These are phyloP conservation scores for Ensete glaucum DNA, from an alignment of 176 grass and related monocot species.

Conservation along the genomic window DNA sequence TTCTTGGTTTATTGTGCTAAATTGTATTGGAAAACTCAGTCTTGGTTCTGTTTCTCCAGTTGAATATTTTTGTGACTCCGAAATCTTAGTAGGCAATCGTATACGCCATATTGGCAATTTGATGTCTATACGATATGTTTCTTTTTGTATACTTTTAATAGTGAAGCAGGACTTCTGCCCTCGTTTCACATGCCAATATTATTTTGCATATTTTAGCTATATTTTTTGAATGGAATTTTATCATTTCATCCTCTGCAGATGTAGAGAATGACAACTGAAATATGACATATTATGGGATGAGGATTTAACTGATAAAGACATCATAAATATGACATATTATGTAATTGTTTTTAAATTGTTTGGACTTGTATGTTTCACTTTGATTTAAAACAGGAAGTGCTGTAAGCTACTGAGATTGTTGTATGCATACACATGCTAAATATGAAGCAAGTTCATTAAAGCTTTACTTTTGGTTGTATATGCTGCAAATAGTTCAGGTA, in stretches of 20 bases:
- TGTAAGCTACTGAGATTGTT: too few relatives aligned
- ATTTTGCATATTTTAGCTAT: background rate
- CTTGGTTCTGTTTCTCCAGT: background rate
- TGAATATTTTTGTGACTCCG: background rate
- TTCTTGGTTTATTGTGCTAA: background rate
- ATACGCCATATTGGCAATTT: background rate
- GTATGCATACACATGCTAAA: too few relatives aligned
- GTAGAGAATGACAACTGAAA: background rate
- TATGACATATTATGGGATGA: background rate
- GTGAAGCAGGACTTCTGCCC: too few relatives aligned
- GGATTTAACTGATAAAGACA: background rate
- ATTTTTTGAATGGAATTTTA: background rate
- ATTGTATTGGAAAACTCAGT: background rate
- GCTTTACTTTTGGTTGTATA: too few relatives aligned
- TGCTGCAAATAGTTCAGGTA: too few relatives aligned
- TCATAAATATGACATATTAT: too few relatives aligned
- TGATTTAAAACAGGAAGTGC: too few relatives aligned
- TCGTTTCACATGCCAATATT: background rate
- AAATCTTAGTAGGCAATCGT: background rate
- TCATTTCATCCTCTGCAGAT: background rate
- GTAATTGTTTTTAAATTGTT: too few relatives aligned
- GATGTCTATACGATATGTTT: background rate
- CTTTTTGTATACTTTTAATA: background rate
- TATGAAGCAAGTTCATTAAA: too few relatives aligned
- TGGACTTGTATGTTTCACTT: too few relatives aligned